A percentile compares a stretch with the other conserved stretches of the same genome.
Conservation (phyloP, 2,329 filamentous ascomycete genomes). For the Coniochaeta pulveracea region DNA sequence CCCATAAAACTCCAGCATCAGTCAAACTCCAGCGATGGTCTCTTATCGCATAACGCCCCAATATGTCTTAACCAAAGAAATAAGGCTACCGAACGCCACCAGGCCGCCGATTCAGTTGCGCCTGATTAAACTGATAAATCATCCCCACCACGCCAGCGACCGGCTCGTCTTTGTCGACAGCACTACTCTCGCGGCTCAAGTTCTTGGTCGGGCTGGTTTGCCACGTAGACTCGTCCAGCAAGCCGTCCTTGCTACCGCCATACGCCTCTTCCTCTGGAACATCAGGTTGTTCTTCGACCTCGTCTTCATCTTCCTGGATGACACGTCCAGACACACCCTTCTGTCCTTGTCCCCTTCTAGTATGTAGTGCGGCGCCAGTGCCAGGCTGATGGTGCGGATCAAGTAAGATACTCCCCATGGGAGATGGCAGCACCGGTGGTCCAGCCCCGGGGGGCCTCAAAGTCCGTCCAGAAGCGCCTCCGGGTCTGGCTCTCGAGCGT, state of each 20-base stretch:
- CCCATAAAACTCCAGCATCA: too few relatives aligned
- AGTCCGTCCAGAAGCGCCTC: conserved; percentile 22
- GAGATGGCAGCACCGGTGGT: conserved; percentile 41
- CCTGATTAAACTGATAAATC: conserved; percentile 47
- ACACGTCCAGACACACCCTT: conserved; percentile 34
- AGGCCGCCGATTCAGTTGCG: conserved; percentile 36
- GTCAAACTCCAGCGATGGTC: too few relatives aligned
- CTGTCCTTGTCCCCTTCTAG: conserved; percentile 28
- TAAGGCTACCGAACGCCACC: conserved; percentile 14
- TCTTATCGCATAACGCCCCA: too few relatives aligned
- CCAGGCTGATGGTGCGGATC: conserved; percentile 66
- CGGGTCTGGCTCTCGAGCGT: conserved; percentile 29
- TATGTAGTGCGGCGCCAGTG: conserved; percentile 32
- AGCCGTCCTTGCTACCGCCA: conserved; percentile 29
- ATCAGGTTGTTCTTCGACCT: conserved; percentile 42
- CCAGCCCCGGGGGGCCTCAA: conserved; percentile 32
- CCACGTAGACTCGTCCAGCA: conserved; percentile 48
- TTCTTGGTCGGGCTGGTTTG: conserved; percentile 42
- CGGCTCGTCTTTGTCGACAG: conserved; percentile 29
- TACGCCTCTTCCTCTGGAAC: conserved; percentile 49
- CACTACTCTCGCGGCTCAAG: conserved; percentile 40
- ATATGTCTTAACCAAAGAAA: too few relatives aligned
- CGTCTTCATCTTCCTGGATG: conserved; percentile 42
- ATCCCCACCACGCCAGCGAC: conserved; percentile 45
- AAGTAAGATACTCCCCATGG: conserved; percentile 61